Base-by-base conservation (phyloP, 106 monocot species). In the Ottelia alismoides region DNA sequence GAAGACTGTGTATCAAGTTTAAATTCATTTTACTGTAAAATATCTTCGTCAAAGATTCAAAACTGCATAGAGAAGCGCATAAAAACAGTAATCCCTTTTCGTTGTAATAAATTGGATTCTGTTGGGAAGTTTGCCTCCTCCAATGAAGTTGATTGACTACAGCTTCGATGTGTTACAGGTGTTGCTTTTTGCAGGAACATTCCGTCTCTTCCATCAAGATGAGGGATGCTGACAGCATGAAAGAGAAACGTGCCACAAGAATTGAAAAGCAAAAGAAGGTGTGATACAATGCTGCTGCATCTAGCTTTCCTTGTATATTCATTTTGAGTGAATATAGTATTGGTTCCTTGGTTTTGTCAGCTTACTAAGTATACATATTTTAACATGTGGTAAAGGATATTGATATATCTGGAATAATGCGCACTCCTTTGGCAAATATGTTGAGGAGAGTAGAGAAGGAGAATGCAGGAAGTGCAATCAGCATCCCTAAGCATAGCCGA, bases 121-220 rank as follows among this genome's bases (percentile, higher is more conserved):
- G n/a, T n/a, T n/a, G n/a, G n/a, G n/a, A n/a, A n/a, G n/a, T n/a
- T n/a, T n/a, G n/a, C n/a, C n/a, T n/a, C n/a, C n/a, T n/a, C n/a
- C n/a, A n/a, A n/a, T n/a, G n/a, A n/a, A n/a, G n/a, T n/a, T n/a
- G n/a, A n/a, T n/a, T n/a, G n/a, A n/a, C n/a, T n/a, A n/a, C n/a
- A n/a, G n/a, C n/a, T n/a, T n/a, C n/a, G n/a, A n/a, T n/a, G n/a
- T n/a, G n/a, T n/a, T n/a, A n/a, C n/a, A n/a, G n/a, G n/a, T n/a
- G n/a, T n/a, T n/a, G n/a, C n/a, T n/a, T n/a, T n/a, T n/a, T 50
- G 47, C 66, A 98, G 98, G 98, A 90, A 63, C 74, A 79, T 59
- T 90, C 90, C 63, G 53, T 70, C 60, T 83, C 98, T 53, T 98
- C 98, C 47, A 81, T 72, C 52, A 85, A 79, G 70, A 87, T 61